Base-by-base conservation (phyloP, 1,139 yeast genomes). In the Entelexis sorbosivorans region DNA sequence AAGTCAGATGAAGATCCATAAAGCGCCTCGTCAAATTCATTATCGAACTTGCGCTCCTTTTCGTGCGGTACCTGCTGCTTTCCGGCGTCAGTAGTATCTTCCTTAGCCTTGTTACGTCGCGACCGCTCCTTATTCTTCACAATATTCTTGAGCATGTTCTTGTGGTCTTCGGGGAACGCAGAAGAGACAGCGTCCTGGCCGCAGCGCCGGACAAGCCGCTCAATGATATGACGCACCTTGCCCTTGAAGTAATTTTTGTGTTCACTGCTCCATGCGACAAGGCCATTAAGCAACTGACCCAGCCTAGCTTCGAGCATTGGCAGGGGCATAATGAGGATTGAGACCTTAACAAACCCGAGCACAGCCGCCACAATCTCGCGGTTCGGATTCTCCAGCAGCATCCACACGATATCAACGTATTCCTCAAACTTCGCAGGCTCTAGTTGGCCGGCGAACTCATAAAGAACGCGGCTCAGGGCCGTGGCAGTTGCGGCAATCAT, bases 401-500 rank as follows among this genome's bases (percentile, higher is more conserved):
- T 72, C 65, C 89, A 95, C 48, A 91, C 85, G 1, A 96, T 87
- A n/a, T 87, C 79, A 24, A 88, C 77, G 50, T 91, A 74, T 64
- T 89, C 96, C 58, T 77, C 66, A 49, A 88, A 70, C 72, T 48
- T 78, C 77, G 52, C 74, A 60, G 19, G 79, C 75, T 59, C 83
- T 69, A 63, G 57, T n/a, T 72, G 70, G 52, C 77, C 77, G 61
- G 83, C 82, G 71, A 87, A 93, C 67, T 91, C 97, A 66, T 80
- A 91, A 43, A 91, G 75, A 50, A 89, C 72, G 63, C 96, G 81
- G 40, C 95, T 81, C 52, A 91, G 73, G 0, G 96, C 95, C 9
- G 96, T 87, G 59, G 93, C 81, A 16, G 97, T 82, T 17, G 97
- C 96, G 62, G 96, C 85, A 46, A 91, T 84, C 96, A 89, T 89